Conservation (phyloP, 805 yeast species). For the Kodamaea leandrae region DNA sequence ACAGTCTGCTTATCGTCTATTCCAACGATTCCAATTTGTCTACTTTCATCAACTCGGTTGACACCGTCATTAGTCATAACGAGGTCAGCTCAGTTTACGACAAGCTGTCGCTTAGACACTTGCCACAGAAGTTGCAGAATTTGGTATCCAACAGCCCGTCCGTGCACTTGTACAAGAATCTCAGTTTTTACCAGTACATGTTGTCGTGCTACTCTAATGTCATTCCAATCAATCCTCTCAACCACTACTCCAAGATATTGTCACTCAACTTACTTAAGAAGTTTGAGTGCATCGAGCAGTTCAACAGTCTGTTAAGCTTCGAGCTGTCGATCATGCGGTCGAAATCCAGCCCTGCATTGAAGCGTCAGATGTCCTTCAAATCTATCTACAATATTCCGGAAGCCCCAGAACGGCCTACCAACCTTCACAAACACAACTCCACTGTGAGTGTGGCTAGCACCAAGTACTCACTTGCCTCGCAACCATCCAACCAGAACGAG, state of each 20-base stretch:
- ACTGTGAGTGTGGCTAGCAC: slow-evolving; percentile 9
- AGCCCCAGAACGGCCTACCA: slow-evolving; percentile 1
- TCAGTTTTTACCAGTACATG: slow-evolving; percentile 38
- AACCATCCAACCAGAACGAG: slow-evolving; percentile 6
- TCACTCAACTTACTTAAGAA: slow-evolving; percentile 37
- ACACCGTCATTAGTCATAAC: slow-evolving; percentile 8
- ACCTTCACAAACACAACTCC: slow-evolving; percentile 7
- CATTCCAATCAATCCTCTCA: slow-evolving; percentile 30
- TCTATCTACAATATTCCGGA: slow-evolving; percentile 10
- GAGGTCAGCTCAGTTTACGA: slow-evolving; percentile 17
- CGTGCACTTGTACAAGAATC: slow-evolving; percentile 31
- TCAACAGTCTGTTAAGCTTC: slow-evolving; percentile 24
- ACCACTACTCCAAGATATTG: slow-evolving; percentile 37
- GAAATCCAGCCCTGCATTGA: slow-evolving; percentile 24
- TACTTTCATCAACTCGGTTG: slow-evolving; percentile 30
- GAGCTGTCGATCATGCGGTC: slow-evolving; percentile 13
- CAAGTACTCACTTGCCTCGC: slow-evolving; percentile 9
- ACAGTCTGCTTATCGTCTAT: slow-evolving; percentile 27
- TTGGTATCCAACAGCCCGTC: slow-evolving; percentile 29
- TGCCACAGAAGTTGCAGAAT: slow-evolving; percentile 37
- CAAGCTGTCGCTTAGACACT: slow-evolving; percentile 20
- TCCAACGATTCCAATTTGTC: slow-evolving; percentile 42
- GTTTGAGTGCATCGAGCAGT: slow-evolving; percentile 33
- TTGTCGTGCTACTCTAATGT: slow-evolving; percentile 38
- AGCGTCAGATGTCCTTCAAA: slow-evolving; percentile 26